Conservation (phyloP, 257 asterid genomes). For the Nemophila menziesii region DNA sequence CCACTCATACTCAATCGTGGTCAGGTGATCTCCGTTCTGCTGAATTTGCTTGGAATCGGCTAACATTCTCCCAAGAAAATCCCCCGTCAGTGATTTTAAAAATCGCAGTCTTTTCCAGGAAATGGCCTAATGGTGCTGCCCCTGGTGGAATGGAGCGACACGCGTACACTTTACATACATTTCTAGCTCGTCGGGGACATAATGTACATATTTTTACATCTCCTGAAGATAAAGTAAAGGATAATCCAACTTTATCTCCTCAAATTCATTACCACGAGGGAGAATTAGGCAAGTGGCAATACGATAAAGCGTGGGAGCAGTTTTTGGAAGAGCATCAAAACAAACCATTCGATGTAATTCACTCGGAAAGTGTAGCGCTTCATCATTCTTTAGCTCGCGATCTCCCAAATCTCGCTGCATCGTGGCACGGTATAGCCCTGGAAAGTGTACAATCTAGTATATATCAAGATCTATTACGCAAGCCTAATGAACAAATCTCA, state of each 20-base stretch:
- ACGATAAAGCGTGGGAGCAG: constrained; percentile 70
- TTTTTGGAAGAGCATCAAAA: constrained; percentile 35
- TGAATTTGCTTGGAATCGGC: constrained; percentile 63
- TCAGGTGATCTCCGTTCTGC: constrained; percentile 63
- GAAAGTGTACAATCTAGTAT: constrained; percentile 79
- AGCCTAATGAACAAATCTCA: constrained; percentile 34
- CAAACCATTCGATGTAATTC: constrained; percentile 52
- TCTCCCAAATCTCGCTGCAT: constrained; percentile 50
- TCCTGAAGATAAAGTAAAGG: constrained; percentile 14
- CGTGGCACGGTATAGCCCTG: constrained; percentile 92
- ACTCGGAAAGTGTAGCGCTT: constrained; percentile 78
- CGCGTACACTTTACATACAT: constrained; percentile 62
- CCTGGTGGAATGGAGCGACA: constrained; percentile 98
- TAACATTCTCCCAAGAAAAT: constrained; percentile 14
- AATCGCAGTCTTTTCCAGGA: constrained; percentile 74
- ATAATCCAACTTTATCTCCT: constrained; percentile 18
- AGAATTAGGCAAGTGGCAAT: constrained; percentile 59
- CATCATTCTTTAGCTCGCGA: constrained; percentile 48
- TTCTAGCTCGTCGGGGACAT: constrained; percentile 68
- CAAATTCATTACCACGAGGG: constrained; percentile 67
- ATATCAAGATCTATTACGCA: constrained; percentile 51
- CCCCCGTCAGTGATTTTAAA: constrained; percentile 29
- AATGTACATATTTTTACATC: constrained; percentile 72
- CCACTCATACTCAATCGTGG: constrained; percentile 31
- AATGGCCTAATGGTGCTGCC: constrained; percentile 61